These are phyloP conservation scores for Scheffersomyces segobiensis DNA, from an alignment of 1,139 yeast genomes.

Conservation along the genomic window DNA sequence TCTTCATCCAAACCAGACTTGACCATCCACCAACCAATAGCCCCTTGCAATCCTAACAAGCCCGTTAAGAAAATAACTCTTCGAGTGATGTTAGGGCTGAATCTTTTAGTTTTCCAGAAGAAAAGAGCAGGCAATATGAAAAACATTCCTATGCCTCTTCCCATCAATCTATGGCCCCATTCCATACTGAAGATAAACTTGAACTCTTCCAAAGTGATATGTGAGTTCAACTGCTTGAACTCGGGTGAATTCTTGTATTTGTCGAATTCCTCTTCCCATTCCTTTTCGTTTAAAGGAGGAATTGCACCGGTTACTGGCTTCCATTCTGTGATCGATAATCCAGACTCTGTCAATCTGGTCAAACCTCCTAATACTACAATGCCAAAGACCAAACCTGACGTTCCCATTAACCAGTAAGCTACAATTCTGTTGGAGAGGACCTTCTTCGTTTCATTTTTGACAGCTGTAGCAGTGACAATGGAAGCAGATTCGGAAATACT, in stretches of 20 bases:
- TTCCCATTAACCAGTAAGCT: slow-evolving; percentile 90
- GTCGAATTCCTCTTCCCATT: slow-evolving; percentile 83
- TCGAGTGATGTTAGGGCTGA: slow-evolving; percentile 68
- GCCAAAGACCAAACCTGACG: slow-evolving; percentile 88
- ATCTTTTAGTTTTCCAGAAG: slow-evolving; percentile 65
- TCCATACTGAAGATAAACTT: slow-evolving; percentile 96
- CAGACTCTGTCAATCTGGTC: slow-evolving; percentile 93
- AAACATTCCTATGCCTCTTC: slow-evolving; percentile 83
- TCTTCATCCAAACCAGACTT: slow-evolving; percentile 89
- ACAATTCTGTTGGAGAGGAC: slow-evolving; percentile 49
- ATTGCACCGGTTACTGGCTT: slow-evolving; percentile 93
- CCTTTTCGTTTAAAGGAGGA: slow-evolving; percentile 77
- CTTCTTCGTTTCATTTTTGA: slow-evolving; percentile 4
- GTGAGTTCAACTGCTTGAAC: slow-evolving; percentile 83
- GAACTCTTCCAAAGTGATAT: slow-evolving; percentile 88
- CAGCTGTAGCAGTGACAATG: not conserved
- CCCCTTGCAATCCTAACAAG: slow-evolving; percentile 88
- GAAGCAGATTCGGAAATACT: not conserved
- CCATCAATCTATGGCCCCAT: slow-evolving; percentile 94
- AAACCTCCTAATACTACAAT: slow-evolving; percentile 96
- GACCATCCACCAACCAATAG: slow-evolving; percentile 99
- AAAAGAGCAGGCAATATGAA: slow-evolving; percentile 85
- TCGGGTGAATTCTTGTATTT: slow-evolving; percentile 89
- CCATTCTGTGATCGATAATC: slow-evolving; percentile 97
- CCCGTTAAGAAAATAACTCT: slow-evolving; percentile 72